A percentile compares a stretch with the other conserved stretches of the same genome.
Conservation (phyloP, 345 rosid species). For the Acer yangbiense region DNA sequence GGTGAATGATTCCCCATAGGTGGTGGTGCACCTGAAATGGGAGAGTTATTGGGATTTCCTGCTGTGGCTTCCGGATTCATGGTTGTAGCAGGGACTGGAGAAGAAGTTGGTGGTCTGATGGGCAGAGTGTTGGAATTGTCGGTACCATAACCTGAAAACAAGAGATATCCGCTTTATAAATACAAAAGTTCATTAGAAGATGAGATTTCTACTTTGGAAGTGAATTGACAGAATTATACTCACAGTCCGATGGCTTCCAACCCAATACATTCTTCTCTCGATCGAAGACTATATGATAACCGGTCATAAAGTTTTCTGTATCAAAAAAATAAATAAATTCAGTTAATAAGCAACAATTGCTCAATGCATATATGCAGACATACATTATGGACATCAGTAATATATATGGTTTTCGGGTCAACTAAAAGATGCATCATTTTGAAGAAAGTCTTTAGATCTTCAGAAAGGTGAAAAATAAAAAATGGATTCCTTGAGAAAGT, state of each 20-base stretch:
- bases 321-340: neutral
- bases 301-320: conserved; percentile 89
- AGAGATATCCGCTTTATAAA: neutral
- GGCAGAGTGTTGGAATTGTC: conserved; percentile 37
- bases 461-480: too few relatives aligned
- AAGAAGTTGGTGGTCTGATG: conserved; percentile 32
- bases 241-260: conserved; percentile 76
- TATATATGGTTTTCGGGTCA: too few relatives aligned
- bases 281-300: conserved; percentile 65
- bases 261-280: conserved; percentile 66
- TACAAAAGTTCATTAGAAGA: neutral
- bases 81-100: conserved; percentile 55
- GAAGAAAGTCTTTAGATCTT: too few relatives aligned
- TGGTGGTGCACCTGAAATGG: conserved; percentile 27
- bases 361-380: neutral
- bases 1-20: conserved; percentile 25
- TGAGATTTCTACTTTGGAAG: neutral
- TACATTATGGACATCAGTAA: neutral
- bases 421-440: too few relatives aligned
- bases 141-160: conserved; percentile 43
- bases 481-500: too few relatives aligned
- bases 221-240: conserved; percentile 27
- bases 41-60: conserved; percentile 23
- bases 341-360: conserved; percentile 16
- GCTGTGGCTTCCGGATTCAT: conserved; percentile 66